Conservation (phyloP, 2,329 filamentous ascomycete species). For the Clarireedia hainanense region DNA sequence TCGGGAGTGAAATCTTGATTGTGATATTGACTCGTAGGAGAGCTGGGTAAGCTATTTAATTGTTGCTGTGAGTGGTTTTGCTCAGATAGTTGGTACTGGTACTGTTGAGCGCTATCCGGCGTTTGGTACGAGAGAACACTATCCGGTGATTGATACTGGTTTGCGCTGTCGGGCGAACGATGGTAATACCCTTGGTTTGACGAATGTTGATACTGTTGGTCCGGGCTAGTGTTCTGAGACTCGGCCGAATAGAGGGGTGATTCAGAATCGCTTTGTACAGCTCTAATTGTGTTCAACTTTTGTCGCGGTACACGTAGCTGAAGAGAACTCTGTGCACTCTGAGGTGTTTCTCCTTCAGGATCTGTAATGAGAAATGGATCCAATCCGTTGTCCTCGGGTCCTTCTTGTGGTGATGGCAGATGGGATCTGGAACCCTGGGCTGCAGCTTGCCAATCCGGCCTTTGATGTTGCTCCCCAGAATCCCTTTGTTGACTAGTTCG, state of each 20-base stretch:
- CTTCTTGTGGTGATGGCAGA: conserved; percentile 27
- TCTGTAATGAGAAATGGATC: conserved; percentile 26
- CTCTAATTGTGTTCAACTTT: conserved; percentile 23
- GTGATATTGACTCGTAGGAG: conserved; percentile 38
- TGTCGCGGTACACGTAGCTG: background rate
- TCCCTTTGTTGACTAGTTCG: conserved; percentile 35
- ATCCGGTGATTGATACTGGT: background rate
- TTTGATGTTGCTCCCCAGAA: conserved; percentile 34
- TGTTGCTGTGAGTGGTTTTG: conserved; percentile 23
- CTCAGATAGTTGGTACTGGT: conserved; percentile 17
- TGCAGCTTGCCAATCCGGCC: conserved; percentile 29
- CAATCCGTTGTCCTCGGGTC: conserved; percentile 21
- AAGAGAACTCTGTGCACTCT: conserved; percentile 7
- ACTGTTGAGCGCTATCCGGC: conserved; percentile 21
- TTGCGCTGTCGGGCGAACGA: background rate
- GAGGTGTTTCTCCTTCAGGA: conserved; percentile 15
- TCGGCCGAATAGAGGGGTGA: conserved; percentile 15
- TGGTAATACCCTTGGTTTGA: conserved; percentile 6
- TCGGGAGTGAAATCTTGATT: conserved; percentile 30
- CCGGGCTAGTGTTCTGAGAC: conserved; percentile 31
- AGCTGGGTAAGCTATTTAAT: conserved; percentile 13
- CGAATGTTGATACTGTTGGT: conserved; percentile 25
- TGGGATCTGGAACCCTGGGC: conserved; percentile 23
- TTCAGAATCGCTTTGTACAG: conserved; percentile 21
- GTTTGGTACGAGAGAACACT: conserved; percentile 8